Percentiles rank a stretch among this genome's conserved stretches.
Conservation (phyloP, 2,329 filamentous ascomycete genomes). For the Cercospora citrullina region DNA sequence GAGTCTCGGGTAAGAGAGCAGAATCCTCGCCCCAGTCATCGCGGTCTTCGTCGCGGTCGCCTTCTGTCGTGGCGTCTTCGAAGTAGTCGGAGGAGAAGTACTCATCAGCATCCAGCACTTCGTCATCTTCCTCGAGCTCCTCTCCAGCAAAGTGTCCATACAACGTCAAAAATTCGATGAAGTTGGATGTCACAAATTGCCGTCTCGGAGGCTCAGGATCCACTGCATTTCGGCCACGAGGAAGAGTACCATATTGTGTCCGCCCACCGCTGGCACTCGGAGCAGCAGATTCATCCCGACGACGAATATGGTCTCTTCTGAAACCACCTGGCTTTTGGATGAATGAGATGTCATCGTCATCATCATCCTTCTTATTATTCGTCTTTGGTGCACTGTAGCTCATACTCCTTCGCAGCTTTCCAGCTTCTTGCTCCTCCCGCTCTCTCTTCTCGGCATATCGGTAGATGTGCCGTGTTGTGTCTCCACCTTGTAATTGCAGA, state of each 20-base stretch:
- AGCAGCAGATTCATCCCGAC: slow-evolving; percentile 62
- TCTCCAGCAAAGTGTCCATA: slow-evolving; percentile 98
- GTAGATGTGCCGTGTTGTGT: slow-evolving; percentile 93
- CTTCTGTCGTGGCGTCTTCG: slow-evolving; percentile 51
- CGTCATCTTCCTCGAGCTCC: slow-evolving; percentile 93
- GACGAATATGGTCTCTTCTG: slow-evolving; percentile 81
- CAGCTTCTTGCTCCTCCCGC: slow-evolving; percentile 59
- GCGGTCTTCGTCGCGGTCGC: slow-evolving; percentile 53
- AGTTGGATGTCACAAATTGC: slow-evolving; percentile 82
- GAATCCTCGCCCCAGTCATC: slow-evolving; percentile 86
- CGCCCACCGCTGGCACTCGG: slow-evolving; percentile 45
- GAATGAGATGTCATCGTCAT: slow-evolving; percentile 73
- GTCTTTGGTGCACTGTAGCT: slow-evolving; percentile 80
- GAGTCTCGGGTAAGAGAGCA: slow-evolving; percentile 64
- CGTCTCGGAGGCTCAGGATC: slow-evolving; percentile 34
- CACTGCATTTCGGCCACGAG: slow-evolving; percentile 7
- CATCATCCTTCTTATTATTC: slow-evolving; percentile 76
- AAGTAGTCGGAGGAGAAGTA: slow-evolving; percentile 83
- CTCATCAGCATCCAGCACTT: slow-evolving; percentile 80
- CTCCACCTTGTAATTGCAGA: slow-evolving; percentile 86
- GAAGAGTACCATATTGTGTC: slow-evolving; percentile 24
- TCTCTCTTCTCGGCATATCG: slow-evolving; percentile 92
- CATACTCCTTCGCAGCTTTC: slow-evolving; percentile 73
- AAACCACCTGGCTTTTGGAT: slow-evolving; percentile 96
- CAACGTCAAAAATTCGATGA: slow-evolving; percentile 90